Base-by-base conservation (phyloP, 1,284 basidiomycete species). In the Moesziomyces globuligerus region DNA sequence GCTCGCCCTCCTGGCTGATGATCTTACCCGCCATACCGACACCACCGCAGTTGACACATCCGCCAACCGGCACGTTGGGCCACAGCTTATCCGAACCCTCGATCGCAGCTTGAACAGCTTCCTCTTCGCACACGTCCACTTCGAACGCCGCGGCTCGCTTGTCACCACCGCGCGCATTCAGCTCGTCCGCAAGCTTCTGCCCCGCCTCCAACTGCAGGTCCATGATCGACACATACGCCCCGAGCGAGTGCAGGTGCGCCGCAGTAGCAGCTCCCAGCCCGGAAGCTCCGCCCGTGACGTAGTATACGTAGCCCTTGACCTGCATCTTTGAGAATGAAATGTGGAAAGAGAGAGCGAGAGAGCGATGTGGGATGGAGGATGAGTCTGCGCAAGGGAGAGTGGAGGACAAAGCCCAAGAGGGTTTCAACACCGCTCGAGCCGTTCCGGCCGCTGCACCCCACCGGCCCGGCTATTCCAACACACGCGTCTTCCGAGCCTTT, bases 1-100 rank as follows among this genome's bases (percentile, higher is more conserved):
- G 82, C 26, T 70, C 39, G 7, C 83, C 81, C 1, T 80, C 78
- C 23, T 64, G 59, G 10, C 67, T 48, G 24, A 83, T 59, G 5
- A 70, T 81, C 64, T 83, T 83, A 11, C 80, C 82, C 1, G 70
- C 81, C 78, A 81, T 82, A 5, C 73, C 82, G 0, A 83, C 77
- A 0, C 83, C 83, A 3, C 77, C 83, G 26, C 76, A 79, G 50
- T 83, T 80, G 13, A 83, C 74, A 7, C 80, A 77, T 0, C 83
- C 83, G 1, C 81, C 83, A 20, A 83, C 78, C 1, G 32, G 44
- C 3, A 58, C 39, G 0, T 45, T 49, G 3, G 69, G 45, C 74
- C 76, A 83, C 5, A 55, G n/a, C 20, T 49, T 18, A 39, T 80
- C 77, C 7, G 58, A 60, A 25, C 36, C 62, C 1, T 32, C 41